A percentile compares a stretch with the other conserved stretches of the same genome.
phyloP scores from a whole-genome alignment of 2,329 filamentous ascomycete genomes.

The Alternaria atra region DNA sequence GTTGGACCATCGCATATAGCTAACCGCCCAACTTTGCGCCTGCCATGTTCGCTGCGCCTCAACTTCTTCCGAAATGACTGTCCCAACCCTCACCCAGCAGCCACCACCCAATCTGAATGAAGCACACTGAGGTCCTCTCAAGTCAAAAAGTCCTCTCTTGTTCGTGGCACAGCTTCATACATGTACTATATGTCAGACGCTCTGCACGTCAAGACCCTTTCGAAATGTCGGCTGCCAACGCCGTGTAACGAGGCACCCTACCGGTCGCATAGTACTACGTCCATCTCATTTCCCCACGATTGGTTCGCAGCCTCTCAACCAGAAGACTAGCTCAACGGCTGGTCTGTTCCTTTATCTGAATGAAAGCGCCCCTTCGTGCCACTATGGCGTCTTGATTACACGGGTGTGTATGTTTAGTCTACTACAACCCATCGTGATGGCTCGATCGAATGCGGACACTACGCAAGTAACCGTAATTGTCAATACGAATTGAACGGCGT shows the following conservation, averaged over 20 bases:
- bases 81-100: neutral
- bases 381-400: constrained; percentile 5
- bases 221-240: constrained; percentile 30
- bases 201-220: constrained; percentile 44
- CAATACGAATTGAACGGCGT: constrained; percentile 13
- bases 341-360: constrained; percentile 1
- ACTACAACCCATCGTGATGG: neutral
- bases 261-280: constrained; percentile 25
- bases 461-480: constrained; percentile 16
- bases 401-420: neutral
- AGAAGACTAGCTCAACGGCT: neutral
- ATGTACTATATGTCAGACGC: constrained; percentile 18
- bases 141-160: constrained; percentile 12
- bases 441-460: neutral
- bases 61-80: constrained; percentile 3
- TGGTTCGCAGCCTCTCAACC: constrained; percentile 9
- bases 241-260: constrained; percentile 36
- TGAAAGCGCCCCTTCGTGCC: constrained; percentile 23
- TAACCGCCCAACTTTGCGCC: constrained; percentile 3
- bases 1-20: neutral
- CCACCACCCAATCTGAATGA: neutral
- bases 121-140: neutral
- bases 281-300: constrained; percentile 14
- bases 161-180: constrained; percentile 8
- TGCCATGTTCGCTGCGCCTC: constrained; percentile 9